Percentiles rank a stretch among this genome's conserved stretches.
phyloP scores from a whole-genome alignment of 1,139 yeast species.

The Scheffersomyces illinoinensis region DNA sequence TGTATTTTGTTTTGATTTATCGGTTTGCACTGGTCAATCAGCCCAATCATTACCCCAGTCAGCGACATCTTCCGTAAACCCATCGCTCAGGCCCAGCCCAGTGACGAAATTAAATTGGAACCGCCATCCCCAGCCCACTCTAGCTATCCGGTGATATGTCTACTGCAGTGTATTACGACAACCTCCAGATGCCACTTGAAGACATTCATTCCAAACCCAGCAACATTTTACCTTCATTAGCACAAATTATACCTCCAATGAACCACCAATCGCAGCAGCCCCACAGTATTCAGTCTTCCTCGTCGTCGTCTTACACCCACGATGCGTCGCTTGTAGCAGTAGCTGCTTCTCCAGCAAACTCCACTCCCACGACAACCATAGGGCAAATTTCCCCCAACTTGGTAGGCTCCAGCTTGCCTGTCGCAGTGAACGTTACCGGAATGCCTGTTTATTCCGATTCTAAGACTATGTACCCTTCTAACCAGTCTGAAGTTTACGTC shows the following conservation, averaged over 20 bases:
- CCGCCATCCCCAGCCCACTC: background rate
- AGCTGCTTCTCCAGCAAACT: slow-evolving; percentile 10
- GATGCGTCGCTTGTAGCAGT: slow-evolving; percentile 13
- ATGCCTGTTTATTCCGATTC: slow-evolving; percentile 11
- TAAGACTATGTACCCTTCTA: slow-evolving; percentile 12
- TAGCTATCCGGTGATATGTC: slow-evolving; percentile 19
- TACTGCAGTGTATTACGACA: slow-evolving; percentile 31
- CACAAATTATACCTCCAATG: slow-evolving; percentile 34
- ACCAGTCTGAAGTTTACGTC: background rate
- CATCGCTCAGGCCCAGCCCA: background rate
- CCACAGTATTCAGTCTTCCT: slow-evolving; percentile 2
- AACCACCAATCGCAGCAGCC: slow-evolving; percentile 16
- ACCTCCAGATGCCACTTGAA: slow-evolving; percentile 30
- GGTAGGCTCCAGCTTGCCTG: slow-evolving; percentile 9
- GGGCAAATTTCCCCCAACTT: slow-evolving; percentile 9
- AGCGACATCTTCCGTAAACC: background rate
- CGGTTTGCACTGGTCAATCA: background rate
- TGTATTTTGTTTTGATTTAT: background rate
- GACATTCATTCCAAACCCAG: slow-evolving; percentile 24
- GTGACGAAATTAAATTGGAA: background rate
- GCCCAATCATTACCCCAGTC: background rate
- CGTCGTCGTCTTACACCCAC: slow-evolving; percentile 5
- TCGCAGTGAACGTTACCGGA: slow-evolving; percentile 5
- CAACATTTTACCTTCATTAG: slow-evolving; percentile 32
- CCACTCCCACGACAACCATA: slow-evolving; percentile 4